phyloP scores from a whole-genome alignment of 306 rosid species.

The Gleditsia sinensis region DNA sequence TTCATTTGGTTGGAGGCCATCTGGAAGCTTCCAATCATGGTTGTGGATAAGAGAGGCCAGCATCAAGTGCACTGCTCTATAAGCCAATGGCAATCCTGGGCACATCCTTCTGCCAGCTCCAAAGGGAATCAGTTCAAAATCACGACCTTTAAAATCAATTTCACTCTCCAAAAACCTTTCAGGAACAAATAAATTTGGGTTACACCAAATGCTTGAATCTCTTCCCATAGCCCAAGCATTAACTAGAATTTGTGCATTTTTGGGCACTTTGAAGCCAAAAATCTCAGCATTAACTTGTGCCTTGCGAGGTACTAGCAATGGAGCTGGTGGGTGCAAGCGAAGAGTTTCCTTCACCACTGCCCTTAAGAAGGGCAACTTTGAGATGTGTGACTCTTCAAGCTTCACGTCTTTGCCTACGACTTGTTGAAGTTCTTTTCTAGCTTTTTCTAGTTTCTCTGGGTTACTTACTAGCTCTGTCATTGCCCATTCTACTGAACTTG shows the following conservation, averaged over 20 bases:
- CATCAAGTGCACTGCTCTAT: neutral
- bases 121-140: constrained; percentile 43
- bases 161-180: constrained; percentile 32
- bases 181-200: constrained; percentile 32
- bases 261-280: constrained; percentile 27
- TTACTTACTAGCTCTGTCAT: too few species aligned
- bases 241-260: constrained; percentile 31
- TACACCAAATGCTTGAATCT: constrained; percentile 37
- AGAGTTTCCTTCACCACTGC: constrained; percentile 45
- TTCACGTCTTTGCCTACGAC: too few species aligned
- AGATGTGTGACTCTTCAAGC: constrained; percentile 32
- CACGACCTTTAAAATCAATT: constrained; percentile 28
- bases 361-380: constrained; percentile 23
- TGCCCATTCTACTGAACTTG: too few species aligned
- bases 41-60: constrained; percentile 24
- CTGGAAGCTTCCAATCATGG: constrained; percentile 37
- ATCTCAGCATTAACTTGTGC: neutral
- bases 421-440: too few species aligned
- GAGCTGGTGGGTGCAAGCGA: constrained; percentile 42
- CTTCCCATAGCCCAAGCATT: constrained; percentile 52
- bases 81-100: constrained; percentile 41
- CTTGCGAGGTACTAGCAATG: constrained; percentile 32
- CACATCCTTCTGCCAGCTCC: constrained; percentile 51
- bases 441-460: too few species aligned
- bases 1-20: constrained; percentile 7